phyloP scores from a whole-genome alignment of 2,329 filamentous ascomycete species.

The Didymella pomorum region DNA sequence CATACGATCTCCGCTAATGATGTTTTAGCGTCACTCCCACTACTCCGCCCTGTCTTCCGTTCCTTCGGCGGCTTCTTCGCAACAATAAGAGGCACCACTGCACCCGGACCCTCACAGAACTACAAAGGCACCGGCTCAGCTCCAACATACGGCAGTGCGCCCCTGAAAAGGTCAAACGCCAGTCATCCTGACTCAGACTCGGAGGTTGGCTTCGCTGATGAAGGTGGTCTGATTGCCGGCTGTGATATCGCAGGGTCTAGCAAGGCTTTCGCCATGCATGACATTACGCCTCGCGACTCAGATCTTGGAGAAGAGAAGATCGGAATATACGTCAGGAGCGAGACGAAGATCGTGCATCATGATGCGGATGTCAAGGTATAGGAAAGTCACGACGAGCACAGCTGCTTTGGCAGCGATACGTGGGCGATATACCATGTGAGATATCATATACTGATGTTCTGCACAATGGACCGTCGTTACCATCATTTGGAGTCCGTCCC shows the following conservation, averaged over 20 bases:
- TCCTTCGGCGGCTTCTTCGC: conserved; percentile 26
- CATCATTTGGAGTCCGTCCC: no score
- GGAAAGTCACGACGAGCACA: neutral
- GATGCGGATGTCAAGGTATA: neutral
- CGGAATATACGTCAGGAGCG: conserved; percentile 19
- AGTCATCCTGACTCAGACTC: conserved; percentile 20
- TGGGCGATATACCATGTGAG: neutral
- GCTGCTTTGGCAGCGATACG: neutral
- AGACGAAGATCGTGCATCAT: conserved; percentile 21
- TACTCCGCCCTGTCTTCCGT: conserved; percentile 32
- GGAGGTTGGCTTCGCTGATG: conserved; percentile 24
- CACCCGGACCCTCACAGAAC: neutral
- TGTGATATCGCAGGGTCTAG: conserved; percentile 14
- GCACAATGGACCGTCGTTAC: neutral
- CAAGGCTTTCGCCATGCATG: conserved; percentile 21
- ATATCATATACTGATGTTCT: neutral
- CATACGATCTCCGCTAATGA: neutral
- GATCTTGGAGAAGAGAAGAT: neutral
- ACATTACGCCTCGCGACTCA: conserved; percentile 7
- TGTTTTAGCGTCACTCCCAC: conserved; percentile 29
- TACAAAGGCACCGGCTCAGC: conserved; percentile 18
- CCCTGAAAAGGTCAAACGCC: conserved; percentile 1
- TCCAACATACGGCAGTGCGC: conserved; percentile 25
- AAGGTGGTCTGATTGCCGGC: conserved; percentile 14
- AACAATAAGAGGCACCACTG: conserved; percentile 7